Percentiles rank a stretch among this genome's conserved stretches.
These are phyloP conservation scores for Ampelocalamus luodianensis DNA, from an alignment of 176 grass and related monocot species.

Conservation along the genomic window DNA sequence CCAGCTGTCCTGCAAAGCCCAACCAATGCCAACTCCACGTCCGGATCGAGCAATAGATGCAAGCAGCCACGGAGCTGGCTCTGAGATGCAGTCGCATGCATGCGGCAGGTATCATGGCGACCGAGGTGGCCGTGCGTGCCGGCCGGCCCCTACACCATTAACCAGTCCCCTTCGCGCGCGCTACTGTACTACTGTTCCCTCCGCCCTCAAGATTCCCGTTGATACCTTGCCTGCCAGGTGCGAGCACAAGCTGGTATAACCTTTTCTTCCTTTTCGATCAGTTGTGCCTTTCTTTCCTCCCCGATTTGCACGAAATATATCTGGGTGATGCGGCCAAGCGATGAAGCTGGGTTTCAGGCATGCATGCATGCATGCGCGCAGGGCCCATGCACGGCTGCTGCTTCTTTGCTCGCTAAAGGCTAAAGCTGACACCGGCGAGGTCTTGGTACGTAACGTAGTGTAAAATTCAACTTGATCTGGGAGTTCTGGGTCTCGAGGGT, in stretches of 20 bases:
- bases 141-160: slow-evolving; percentile 37
- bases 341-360: neutral
- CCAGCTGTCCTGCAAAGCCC: slow-evolving; percentile 40
- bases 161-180: neutral
- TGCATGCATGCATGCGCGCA: neutral
- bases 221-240: slow-evolving; percentile 9
- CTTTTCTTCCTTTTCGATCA: neutral
- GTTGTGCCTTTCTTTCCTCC: neutral
- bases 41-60: neutral
- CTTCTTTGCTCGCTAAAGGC: neutral
- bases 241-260: neutral
- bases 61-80: neutral
- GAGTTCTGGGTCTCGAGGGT: neutral
- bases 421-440: slow-evolving; percentile 11
- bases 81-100: neutral
- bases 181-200: neutral
- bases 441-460: neutral
- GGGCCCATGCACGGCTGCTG: slow-evolving; percentile 14
- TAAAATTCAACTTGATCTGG: neutral
- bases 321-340: neutral
- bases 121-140: neutral
- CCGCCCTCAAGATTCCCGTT: slow-evolving; percentile 12
- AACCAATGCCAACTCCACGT: neutral
- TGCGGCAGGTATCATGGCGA: slow-evolving; percentile 1
- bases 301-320: slow-evolving; percentile 25